Percentiles rank a stretch among this genome's conserved stretches.
Conservation (phyloP, 495 filamentous ascomycete genomes). For the Talaromyces proteolyticus region DNA sequence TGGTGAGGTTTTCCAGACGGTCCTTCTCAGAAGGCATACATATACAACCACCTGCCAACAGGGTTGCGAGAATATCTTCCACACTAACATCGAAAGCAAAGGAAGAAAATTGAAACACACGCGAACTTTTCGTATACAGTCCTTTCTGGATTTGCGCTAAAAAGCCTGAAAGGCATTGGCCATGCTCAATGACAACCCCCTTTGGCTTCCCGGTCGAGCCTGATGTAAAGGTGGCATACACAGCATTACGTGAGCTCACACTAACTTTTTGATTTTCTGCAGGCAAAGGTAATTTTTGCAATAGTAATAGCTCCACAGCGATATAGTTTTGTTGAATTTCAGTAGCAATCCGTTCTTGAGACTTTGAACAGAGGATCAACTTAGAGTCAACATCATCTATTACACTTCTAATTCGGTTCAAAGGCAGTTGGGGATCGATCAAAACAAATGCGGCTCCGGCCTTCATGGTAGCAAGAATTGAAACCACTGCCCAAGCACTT, state of each 20-base stretch:
- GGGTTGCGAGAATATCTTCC: slow-evolving; percentile 6
- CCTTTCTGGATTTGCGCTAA: not conserved
- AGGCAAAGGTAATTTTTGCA: not conserved
- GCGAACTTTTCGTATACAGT: slow-evolving; percentile 1
- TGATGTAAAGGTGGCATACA: slow-evolving; percentile 15
- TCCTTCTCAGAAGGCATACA: slow-evolving; percentile 15
- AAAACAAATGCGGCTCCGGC: slow-evolving; percentile 29
- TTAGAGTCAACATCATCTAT: not conserved
- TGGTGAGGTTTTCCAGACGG: slow-evolving; percentile 30
- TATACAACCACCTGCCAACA: slow-evolving; percentile 14
- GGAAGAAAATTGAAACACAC: slow-evolving; percentile 15
- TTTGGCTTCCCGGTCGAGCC: slow-evolving; percentile 34
- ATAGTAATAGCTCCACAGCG: not conserved
- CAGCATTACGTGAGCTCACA: not conserved
- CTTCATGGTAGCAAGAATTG: slow-evolving; percentile 45
- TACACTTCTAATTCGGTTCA: not conserved
- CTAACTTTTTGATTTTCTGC: not conserved
- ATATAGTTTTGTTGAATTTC: not conserved
- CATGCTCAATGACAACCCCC: slow-evolving; percentile 37
- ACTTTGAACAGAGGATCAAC: not conserved
- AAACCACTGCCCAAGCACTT: slow-evolving; percentile 42
- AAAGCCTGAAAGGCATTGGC: slow-evolving; percentile 16
- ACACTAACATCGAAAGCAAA: slow-evolving; percentile 14
- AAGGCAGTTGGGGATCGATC: slow-evolving; percentile 25
- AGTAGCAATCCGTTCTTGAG: not conserved